Conservation (phyloP, 495 filamentous ascomycete species). For the Neurospora hispaniola region DNA sequence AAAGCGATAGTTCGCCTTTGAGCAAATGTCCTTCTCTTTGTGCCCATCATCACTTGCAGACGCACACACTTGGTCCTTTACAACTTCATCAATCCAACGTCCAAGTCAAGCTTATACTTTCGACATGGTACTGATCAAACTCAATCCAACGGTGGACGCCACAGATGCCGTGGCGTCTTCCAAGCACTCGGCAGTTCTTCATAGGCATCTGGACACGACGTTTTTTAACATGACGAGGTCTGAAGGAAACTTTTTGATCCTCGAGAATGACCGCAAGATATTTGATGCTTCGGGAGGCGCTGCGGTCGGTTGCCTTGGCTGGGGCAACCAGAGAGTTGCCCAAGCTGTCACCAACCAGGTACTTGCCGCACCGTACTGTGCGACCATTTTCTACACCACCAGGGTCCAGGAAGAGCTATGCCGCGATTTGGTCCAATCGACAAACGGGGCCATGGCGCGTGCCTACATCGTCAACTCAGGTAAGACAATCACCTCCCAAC, state of each 20-base stretch:
- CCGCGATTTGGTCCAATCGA: conserved; percentile 31
- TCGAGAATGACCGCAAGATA: conserved; percentile 52
- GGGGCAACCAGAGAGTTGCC: conserved; percentile 33
- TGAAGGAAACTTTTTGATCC: conserved; percentile 27
- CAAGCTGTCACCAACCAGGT: conserved; percentile 35
- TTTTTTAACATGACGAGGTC: conserved; percentile 17
- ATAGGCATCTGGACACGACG: conserved; percentile 19
- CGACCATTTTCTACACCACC: conserved; percentile 35
- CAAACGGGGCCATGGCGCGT: conserved; percentile 33
- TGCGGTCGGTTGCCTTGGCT: conserved; percentile 42
- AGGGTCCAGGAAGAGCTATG: conserved; percentile 30
- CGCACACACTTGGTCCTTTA: neutral
- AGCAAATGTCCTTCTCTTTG: neutral
- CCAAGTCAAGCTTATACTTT: neutral
- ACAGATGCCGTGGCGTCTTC: neutral
- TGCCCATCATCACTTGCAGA: neutral
- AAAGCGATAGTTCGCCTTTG: neutral
- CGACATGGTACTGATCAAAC: conserved; percentile 16
- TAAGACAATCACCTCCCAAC: conserved; percentile 28
- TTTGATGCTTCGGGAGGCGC: conserved; percentile 51
- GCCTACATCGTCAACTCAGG: conserved; percentile 49
- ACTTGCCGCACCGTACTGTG: conserved; percentile 30
- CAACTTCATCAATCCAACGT: neutral
- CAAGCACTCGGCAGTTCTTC: conserved; percentile 24
- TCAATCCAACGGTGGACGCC: conserved; percentile 1